Evolutionary conservation across 768 basidiomycete species (phyloP), one percentile per base, ranked within the genome.

Genomic region (Tylopilus intermedius): DNA sequence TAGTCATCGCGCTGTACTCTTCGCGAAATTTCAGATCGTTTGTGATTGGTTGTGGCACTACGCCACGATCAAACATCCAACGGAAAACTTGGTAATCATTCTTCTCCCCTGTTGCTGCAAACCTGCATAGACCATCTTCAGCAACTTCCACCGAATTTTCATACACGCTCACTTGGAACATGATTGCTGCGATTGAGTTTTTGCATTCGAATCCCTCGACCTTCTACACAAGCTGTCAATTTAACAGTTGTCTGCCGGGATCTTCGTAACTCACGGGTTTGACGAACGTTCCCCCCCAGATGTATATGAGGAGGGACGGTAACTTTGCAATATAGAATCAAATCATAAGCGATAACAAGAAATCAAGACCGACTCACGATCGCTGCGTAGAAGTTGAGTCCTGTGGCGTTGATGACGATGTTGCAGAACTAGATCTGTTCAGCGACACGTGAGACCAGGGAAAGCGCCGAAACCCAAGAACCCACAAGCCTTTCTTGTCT

Each of bases 41-140:
- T 35, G 51, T 27, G 8, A 55, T 24, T 2, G 39, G 45, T 32
- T 49, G 55, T 8, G 55, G 55, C 14, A 45, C 35, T 8, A 56
- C 50, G 9, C 29, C 46, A 21, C 54, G 54, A 39, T 56, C 54
- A 2, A 56, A 56, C 54, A 56, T 56, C 54, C 54, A 56, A 2
- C 42, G 46, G 46, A 53, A 56, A 21, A 56, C 18, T 8, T 51
- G 14, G 18, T 39, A 2, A 10, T 55, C 50, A 6, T 42, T 15
- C 8, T 44, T 22, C 41, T 53, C 46, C 1, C 21, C 14, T 0
- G 50, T 56, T 13, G 54, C 54, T 11, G 50, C 54, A 48, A 56
- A 56, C 24, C 51, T 56, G 14, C 37, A 33, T 5, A 18, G 24
- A 24, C 24, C 24, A 24, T 24, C 24, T 24, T 24, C 24, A 24